A percentile compares a stretch with the other conserved stretches of the same genome.
Evolutionary conservation across 352 stramenopile species (phyloP).

Genomic region (Blastocystis sp.): DNA sequence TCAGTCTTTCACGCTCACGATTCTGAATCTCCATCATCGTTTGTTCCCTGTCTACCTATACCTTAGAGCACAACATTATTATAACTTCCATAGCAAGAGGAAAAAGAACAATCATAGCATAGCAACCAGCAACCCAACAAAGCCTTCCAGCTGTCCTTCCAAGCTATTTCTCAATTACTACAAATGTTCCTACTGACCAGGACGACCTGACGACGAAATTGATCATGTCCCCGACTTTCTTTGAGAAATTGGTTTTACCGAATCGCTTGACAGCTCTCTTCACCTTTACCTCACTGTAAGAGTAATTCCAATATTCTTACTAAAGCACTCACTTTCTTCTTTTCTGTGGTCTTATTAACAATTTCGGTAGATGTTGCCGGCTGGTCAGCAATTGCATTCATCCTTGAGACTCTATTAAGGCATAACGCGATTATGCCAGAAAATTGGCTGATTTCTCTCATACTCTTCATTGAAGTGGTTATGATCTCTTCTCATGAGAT

Average conservation of each 20-base stretch:
- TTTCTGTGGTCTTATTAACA: not conserved
- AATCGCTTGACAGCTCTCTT: slow-evolving; percentile 20
- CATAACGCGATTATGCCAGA: not conserved
- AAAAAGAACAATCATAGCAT: slow-evolving; percentile 39
- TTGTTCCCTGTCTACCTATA: slow-evolving; percentile 52
- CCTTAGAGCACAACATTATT: not conserved
- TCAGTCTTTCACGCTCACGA: slow-evolving; percentile 46
- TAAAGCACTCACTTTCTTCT: slow-evolving; percentile 44
- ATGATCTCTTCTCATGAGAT: not conserved
- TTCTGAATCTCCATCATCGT: slow-evolving; percentile 61
- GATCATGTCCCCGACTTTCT: not conserved
- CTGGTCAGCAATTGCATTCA: not conserved
- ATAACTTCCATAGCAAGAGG: slow-evolving; percentile 46
- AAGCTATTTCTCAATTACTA: not conserved
- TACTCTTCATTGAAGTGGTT: too few relatives aligned
- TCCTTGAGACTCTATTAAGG: not conserved
- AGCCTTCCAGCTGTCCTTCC: not conserved
- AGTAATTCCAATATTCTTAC: not conserved
- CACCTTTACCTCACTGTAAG: slow-evolving; percentile 19
- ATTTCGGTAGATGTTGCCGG: not conserved
- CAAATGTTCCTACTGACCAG: slow-evolving; percentile 2
- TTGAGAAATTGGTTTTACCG: slow-evolving; percentile 33
- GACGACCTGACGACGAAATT: slow-evolving; percentile 7
- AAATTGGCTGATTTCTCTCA: too few relatives aligned
- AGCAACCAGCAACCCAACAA: slow-evolving; percentile 38